Conservation (phyloP, 306 rosid genomes). For the Cucumis hystrix region DNA sequence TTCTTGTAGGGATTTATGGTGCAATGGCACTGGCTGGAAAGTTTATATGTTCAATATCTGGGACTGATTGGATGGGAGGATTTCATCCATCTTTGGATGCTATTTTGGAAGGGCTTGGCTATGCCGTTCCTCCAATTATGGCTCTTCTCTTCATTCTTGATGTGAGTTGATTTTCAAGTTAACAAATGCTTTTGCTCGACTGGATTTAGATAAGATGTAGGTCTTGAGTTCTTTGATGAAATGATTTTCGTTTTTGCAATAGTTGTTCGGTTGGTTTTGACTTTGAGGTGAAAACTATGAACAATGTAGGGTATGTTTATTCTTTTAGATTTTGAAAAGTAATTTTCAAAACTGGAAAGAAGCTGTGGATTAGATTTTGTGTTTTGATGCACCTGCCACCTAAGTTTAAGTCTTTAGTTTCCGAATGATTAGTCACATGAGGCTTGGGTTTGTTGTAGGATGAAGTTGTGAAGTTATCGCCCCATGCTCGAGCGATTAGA, state of each 20-base stretch:
- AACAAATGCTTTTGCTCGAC: not conserved
- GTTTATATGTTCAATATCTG: slow-evolving; percentile 74
- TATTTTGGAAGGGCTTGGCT: slow-evolving; percentile 73
- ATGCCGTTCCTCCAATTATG: slow-evolving; percentile 92
- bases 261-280: not conserved
- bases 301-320: not conserved
- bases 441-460: slow-evolving; percentile 35
- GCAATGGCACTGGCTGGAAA: slow-evolving; percentile 90
- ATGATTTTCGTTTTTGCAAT: not conserved
- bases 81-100: slow-evolving; percentile 76
- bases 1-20: slow-evolving; percentile 63
- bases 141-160: slow-evolving; percentile 89
- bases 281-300: not conserved
- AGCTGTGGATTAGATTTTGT: not conserved
- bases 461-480: slow-evolving; percentile 89
- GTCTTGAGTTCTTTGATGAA: not conserved
- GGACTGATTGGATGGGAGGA: slow-evolving; percentile 77
- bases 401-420: not conserved
- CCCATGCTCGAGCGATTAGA: slow-evolving; percentile 96
- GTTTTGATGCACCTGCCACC: not conserved
- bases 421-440: not conserved
- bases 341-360: not conserved
- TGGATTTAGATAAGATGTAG: not conserved
- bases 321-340: not conserved
- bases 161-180: slow-evolving; percentile 22